Conservation (phyloP, 768 basidiomycete species). For the Pholiota molesta region DNA sequence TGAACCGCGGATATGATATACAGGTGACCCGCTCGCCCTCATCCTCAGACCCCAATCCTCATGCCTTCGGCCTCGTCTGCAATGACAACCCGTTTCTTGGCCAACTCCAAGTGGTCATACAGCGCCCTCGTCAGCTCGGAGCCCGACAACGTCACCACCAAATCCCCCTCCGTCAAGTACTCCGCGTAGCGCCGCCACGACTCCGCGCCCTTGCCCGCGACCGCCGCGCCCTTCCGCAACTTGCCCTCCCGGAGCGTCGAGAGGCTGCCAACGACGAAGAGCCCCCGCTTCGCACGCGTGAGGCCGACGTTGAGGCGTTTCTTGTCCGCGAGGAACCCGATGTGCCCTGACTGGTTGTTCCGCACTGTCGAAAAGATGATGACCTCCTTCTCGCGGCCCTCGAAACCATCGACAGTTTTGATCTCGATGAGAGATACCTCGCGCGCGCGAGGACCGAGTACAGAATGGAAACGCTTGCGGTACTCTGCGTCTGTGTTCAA, state of each 20-base stretch:
- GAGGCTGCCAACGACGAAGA: conserved; percentile 80
- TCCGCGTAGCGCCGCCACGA: conserved; percentile 67
- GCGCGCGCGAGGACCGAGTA: conserved; percentile 69
- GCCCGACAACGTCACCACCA: conserved; percentile 55
- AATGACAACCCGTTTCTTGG: conserved; percentile 12
- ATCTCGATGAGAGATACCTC: conserved; percentile 76
- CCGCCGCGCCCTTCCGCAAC: conserved; percentile 22
- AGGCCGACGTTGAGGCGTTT: conserved; percentile 89
- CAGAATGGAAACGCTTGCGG: conserved; percentile 52
- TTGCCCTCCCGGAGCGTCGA: conserved; percentile 60
- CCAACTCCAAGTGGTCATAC: conserved; percentile 31
- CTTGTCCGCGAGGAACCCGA: conserved; percentile 89
- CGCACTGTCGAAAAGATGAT: conserved; percentile 92
- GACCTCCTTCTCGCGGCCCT: conserved; percentile 91
- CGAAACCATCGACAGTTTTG: conserved; percentile 94
- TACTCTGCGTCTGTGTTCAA: conserved; percentile 60
- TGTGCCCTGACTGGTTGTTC: conserved; percentile 73
- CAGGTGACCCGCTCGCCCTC: not conserved
- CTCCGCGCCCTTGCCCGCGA: conserved; percentile 45
- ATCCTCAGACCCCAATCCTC: not conserved
- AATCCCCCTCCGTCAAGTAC: conserved; percentile 51
- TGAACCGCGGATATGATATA: not conserved
- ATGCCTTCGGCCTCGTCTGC: not conserved
- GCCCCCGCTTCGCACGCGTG: conserved; percentile 84
- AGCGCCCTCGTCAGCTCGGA: conserved; percentile 43